Conservation (phyloP, 129 eudicot species). For the Gnaphalium uliginosum region DNA sequence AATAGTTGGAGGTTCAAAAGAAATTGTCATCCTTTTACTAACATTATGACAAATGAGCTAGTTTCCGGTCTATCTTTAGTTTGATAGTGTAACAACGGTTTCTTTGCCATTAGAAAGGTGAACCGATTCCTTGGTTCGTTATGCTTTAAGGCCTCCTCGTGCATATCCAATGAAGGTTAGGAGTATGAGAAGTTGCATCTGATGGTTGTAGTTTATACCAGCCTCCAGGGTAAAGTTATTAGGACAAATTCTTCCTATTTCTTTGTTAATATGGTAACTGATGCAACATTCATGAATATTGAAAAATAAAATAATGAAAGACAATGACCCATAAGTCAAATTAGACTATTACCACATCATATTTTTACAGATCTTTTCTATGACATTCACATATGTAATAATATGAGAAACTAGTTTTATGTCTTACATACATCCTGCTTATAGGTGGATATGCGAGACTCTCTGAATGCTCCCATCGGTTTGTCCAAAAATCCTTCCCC, state of each 20-base stretch:
- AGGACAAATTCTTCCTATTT: background rate
- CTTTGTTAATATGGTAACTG: background rate
- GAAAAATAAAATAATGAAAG: background rate
- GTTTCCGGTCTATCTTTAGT: background rate
- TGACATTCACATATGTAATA: conserved; percentile 9
- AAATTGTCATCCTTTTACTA: no score
- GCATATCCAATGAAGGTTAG: no score
- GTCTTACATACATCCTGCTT: conserved; percentile 18
- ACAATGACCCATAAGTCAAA: background rate
- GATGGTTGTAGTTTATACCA: no score
- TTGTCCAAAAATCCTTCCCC: conserved; percentile 66
- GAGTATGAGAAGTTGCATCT: no score
- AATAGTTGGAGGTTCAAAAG: no score
- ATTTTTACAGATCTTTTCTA: conserved; percentile 10
- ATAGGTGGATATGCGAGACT: conserved; percentile 97
- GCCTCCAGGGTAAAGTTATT: background rate
- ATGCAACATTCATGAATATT: background rate
- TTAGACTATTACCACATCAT: background rate
- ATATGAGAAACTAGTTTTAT: conserved; percentile 16
- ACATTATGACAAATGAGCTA: background rate
- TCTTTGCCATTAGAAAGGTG: background rate
- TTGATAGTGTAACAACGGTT: background rate
- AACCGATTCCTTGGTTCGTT: background rate
- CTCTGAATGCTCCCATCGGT: conserved; percentile 84
- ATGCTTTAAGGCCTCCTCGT: background rate